phyloP scores from a whole-genome alignment of 805 yeast genomes.

The Nakazawaea holstii region DNA sequence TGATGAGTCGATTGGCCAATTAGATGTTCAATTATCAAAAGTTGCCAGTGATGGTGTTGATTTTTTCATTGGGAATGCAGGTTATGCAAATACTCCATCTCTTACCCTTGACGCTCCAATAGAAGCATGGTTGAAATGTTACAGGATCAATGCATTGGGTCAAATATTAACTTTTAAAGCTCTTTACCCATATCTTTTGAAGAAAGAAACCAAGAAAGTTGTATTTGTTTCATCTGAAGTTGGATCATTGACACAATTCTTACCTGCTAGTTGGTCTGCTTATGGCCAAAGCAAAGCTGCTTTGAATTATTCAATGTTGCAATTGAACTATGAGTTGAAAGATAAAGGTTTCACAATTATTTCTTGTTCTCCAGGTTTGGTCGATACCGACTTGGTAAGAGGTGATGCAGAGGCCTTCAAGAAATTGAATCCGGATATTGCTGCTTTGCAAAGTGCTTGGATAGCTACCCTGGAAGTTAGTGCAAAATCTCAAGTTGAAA shows the following conservation, averaged over 20 bases:
- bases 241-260: constrained; percentile 22
- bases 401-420: not conserved
- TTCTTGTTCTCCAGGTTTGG: constrained; percentile 24
- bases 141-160: constrained; percentile 25
- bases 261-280: constrained; percentile 17
- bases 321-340: constrained; percentile 21
- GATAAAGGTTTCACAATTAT: constrained; percentile 22
- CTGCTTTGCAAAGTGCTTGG: not conserved
- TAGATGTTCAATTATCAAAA: not conserved
- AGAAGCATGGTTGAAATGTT: constrained; percentile 17
- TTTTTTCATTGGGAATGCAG: constrained; percentile 8
- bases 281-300: constrained; percentile 34
- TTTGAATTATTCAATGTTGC: constrained; percentile 22
- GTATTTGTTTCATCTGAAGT: constrained; percentile 24
- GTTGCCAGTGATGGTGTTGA: constrained; percentile 10
- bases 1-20: constrained; percentile 7
- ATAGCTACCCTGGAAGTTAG: not conserved
- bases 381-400: constrained; percentile 1
- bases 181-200: constrained; percentile 23
- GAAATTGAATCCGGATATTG: no score
- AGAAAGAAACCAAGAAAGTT: constrained; percentile 20
- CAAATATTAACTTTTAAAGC: constrained; percentile 25
- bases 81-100: not conserved
- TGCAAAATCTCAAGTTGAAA: not conserved
- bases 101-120: constrained; percentile 17